Conservation (phyloP, 2,329 filamentous ascomycete species). For the Penicillium sp. region DNA sequence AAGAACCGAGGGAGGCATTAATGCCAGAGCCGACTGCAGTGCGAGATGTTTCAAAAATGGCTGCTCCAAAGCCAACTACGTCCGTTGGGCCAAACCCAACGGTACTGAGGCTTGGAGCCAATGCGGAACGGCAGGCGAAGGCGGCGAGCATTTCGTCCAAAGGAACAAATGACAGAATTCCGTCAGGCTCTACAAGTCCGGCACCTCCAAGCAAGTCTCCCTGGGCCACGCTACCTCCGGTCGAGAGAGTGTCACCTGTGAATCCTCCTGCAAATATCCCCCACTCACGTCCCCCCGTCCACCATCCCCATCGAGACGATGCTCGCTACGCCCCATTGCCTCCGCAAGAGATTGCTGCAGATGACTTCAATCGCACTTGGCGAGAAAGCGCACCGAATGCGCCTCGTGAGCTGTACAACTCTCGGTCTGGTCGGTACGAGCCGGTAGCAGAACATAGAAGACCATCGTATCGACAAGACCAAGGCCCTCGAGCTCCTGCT, state of each 20-base stretch:
- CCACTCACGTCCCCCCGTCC: conserved; percentile 51
- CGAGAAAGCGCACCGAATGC: conserved; percentile 64
- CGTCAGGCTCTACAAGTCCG: conserved; percentile 45
- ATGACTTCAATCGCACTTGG: conserved; percentile 88
- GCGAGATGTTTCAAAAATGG: conserved; percentile 28
- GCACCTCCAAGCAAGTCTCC: conserved; percentile 76
- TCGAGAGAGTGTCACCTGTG: conserved; percentile 74
- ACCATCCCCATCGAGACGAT: conserved; percentile 59
- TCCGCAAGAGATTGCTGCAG: conserved; percentile 83
- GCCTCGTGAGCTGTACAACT: conserved; percentile 83
- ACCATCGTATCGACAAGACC: conserved; percentile 65
- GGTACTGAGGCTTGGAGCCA: conserved; percentile 49
- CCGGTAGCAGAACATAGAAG: conserved; percentile 75
- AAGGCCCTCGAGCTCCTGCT: conserved; percentile 67
- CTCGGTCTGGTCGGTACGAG: conserved; percentile 91
- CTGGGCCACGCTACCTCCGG: conserved; percentile 82
- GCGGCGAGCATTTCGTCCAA: conserved; percentile 46
- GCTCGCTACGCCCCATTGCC: conserved; percentile 51
- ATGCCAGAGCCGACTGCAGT: conserved; percentile 20
- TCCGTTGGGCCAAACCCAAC: conserved; percentile 51
- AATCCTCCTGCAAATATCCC: conserved; percentile 52
- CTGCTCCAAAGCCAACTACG: conserved; percentile 37
- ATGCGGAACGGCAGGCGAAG: conserved; percentile 47
- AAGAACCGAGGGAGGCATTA: conserved; percentile 25
- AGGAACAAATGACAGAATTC: conserved; percentile 54